These are phyloP conservation scores for Trypanosoma boissoni DNA, from an alignment of 208 protist species.

Conservation along the genomic window DNA sequence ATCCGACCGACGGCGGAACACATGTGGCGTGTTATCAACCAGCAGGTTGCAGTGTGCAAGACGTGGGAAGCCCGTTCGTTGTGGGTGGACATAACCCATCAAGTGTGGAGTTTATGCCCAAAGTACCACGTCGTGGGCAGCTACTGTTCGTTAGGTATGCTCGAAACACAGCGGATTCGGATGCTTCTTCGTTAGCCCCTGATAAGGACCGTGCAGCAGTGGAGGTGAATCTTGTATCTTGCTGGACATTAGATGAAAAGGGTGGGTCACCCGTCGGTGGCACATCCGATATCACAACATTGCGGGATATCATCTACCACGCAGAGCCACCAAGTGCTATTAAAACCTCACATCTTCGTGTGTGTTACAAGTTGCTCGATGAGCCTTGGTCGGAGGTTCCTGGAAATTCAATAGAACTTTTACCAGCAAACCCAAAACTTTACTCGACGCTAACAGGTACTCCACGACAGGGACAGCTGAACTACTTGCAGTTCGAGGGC, in stretches of 20 bases:
- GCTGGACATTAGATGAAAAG: conserved; percentile 55
- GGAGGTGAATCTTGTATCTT: conserved; percentile 49
- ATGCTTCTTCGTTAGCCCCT: conserved; percentile 44
- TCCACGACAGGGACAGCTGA: conserved; percentile 45
- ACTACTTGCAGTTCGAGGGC: conserved; percentile 60
- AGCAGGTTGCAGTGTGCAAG: conserved; percentile 60
- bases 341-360: conserved; percentile 30
- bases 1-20: conserved; percentile 36
- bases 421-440: conserved; percentile 82
- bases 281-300: conserved; percentile 43
- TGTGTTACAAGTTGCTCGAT: conserved; percentile 59
- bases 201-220: conserved; percentile 54
- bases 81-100: conserved; percentile 65
- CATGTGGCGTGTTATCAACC: conserved; percentile 74
- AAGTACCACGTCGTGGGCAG: conserved; percentile 65
- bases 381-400: conserved; percentile 77
- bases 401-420: conserved; percentile 35
- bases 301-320: conserved; percentile 56
- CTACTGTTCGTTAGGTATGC: conserved; percentile 59
- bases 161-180: conserved; percentile 38
- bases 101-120: conserved; percentile 26
- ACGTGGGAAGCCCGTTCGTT: conserved; percentile 44
- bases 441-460: conserved; percentile 37
- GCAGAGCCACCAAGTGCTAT: conserved; percentile 29
- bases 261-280: conserved; percentile 49